Evolutionary conservation across 768 basidiomycete species (phyloP), one percentile per base, ranked within the genome.

Genomic region (Mycena kentingensis): DNA sequence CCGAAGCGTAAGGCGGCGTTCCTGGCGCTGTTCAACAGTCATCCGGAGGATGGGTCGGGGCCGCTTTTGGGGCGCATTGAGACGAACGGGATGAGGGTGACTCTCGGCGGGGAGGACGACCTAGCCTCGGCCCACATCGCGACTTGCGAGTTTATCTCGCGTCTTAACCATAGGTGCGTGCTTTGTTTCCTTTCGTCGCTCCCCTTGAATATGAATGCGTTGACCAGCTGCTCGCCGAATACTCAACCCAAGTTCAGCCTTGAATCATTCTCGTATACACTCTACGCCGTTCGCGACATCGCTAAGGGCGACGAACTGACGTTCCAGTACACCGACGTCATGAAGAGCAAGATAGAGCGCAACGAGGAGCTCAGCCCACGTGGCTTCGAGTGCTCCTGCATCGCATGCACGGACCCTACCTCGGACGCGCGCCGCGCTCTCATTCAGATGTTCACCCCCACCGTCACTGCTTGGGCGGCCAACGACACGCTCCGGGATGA

Each of bases 311-410:
- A 42, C 10, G 41, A 42, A 42, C 21, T 42, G 22, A 42, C 41
- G 5, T 42, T n/a, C 41, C 6, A 7, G 7, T 42, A 42, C 21
- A 19, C 8, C 11, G 7, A 7, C 26, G 7, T 42, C 7, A 5
- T 42, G 19, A 11, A 8, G 22, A 10, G 7, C 26, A n/a, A 5
- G 26, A 12, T n/a, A n/a, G 24, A 22, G 11, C 41, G 41, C 26
- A 19, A 42, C 12, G 22, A 26, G 26, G n/a, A 8, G 11, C 41
- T 42, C 25, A 24, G 12, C 41, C n/a, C n/a, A n/a, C n/a, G n/a
- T n/a, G 13, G 26, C 7, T 42, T 24, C n/a, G 11, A 6, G 24
- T 76, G 75, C 55, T 42, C 59, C 15, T 75, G 74, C 55, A 27
- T 44, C 24, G 54, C 66, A 34, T 74, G 73, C 57, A 35, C 39